These are phyloP conservation scores for Rutidosis leptorrhynchoides DNA, from an alignment of 129 eudicot genomes.

Conservation along the genomic window DNA sequence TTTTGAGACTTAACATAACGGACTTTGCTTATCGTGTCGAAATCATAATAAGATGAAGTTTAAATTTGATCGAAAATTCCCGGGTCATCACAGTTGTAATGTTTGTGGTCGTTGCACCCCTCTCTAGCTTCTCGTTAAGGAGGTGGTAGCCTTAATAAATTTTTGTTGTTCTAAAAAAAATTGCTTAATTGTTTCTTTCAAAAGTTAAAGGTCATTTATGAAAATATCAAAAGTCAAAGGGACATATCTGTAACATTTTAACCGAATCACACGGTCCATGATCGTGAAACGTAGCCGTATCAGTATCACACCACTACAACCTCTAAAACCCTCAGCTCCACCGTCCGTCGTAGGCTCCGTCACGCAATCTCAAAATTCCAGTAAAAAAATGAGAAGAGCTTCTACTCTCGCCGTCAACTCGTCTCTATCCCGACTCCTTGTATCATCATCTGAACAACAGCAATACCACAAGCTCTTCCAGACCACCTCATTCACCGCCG, in stretches of 20 bases:
- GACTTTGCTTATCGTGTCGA: no score
- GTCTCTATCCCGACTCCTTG: constrained; percentile 32
- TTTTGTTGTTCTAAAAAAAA: no score
- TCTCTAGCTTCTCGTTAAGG: no score
- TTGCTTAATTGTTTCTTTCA: no score
- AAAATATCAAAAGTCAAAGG: neutral
- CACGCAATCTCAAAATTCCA: neutral
- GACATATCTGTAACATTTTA: neutral
- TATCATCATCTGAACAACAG: constrained; percentile 36
- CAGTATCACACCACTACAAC: constrained; percentile 17
- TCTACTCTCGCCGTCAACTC: constrained; percentile 24
- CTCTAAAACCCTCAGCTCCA: neutral
- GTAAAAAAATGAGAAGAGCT: neutral
- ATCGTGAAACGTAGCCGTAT: constrained; percentile 18
- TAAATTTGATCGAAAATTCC: no score
- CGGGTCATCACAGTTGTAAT: no score
- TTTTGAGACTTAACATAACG: no score
- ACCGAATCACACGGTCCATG: neutral
- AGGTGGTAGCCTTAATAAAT: no score
- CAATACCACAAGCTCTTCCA: constrained; percentile 29
- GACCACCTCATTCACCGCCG: neutral
- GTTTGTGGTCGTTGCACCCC: no score
- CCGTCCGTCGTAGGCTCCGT: constrained; percentile 19
- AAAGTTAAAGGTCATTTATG: neutral
- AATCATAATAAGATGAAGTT: no score